phyloP scores from a whole-genome alignment of 2,329 filamentous ascomycete species.

The Penicillium sp. region DNA sequence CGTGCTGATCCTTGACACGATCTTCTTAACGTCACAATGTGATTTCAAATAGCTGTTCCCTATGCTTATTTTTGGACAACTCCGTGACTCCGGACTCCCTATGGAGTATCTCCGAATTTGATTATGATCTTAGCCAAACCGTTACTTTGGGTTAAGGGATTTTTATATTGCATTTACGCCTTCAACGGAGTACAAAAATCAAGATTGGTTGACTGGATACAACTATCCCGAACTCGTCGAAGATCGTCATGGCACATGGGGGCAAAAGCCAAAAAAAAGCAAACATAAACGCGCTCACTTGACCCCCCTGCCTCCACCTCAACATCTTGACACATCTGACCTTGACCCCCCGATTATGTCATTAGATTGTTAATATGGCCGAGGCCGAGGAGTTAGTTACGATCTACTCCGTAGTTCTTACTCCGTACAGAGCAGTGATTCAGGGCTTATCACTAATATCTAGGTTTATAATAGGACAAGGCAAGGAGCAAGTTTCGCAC shows the following conservation, averaged over 20 bases:
- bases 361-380: not conserved
- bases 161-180: not conserved
- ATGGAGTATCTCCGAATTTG: not conserved
- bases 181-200: not conserved
- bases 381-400: not conserved
- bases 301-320: slow-evolving; percentile 2
- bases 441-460: not conserved
- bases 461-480: not conserved
- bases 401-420: not conserved
- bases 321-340: slow-evolving; percentile 4
- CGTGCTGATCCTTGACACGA: not conserved
- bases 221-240: not conserved
- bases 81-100: not conserved
- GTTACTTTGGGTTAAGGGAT: not conserved
- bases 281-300: slow-evolving; percentile 1
- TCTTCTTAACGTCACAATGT: not conserved
- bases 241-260: slow-evolving; percentile 9
- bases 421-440: not conserved
- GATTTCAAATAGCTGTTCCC: not conserved
- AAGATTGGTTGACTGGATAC: not conserved
- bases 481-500: not conserved
- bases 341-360: not conserved
- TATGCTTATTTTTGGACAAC: not conserved
- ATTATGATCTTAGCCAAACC: not conserved
- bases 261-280: slow-evolving; percentile 1